Evolutionary conservation across 768 basidiomycete species (phyloP).

Genomic region (Leccinum longicurvipes): DNA sequence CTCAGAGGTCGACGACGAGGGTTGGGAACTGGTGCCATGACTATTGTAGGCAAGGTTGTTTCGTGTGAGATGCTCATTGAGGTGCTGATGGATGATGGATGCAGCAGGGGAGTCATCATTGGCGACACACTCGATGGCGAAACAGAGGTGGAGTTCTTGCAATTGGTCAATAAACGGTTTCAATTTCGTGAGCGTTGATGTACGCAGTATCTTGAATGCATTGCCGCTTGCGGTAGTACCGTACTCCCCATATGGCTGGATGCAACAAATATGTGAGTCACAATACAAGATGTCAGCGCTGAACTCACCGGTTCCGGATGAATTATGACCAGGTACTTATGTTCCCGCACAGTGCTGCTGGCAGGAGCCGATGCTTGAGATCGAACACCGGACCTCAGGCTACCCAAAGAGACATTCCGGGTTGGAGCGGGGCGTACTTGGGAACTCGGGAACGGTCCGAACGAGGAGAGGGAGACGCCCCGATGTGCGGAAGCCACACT

Average conservation of each 20-base stretch:
- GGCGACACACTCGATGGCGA: neutral
- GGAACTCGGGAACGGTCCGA: neutral
- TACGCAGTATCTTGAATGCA: too few relatives aligned
- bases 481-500: neutral
- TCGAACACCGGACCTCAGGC: neutral
- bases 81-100: neutral
- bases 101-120: neutral
- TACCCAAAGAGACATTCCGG: too few relatives aligned
- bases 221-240: neutral
- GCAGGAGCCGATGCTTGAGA: neutral
- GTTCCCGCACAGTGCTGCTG: neutral
- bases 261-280: neutral
- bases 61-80: neutral
- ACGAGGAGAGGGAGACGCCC: neutral
- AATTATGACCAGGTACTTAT: neutral
- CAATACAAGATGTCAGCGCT: neutral
- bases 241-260: neutral
- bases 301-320: neutral
- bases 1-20: neutral
- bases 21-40: neutral
- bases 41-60: neutral
- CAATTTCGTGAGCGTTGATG: too few relatives aligned
- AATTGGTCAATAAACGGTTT: too few relatives aligned
- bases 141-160: conserved; percentile 14
- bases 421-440: neutral